Conservation (phyloP, 176 grass and related monocot genomes). For the Miscanthus lutarioriparius region DNA sequence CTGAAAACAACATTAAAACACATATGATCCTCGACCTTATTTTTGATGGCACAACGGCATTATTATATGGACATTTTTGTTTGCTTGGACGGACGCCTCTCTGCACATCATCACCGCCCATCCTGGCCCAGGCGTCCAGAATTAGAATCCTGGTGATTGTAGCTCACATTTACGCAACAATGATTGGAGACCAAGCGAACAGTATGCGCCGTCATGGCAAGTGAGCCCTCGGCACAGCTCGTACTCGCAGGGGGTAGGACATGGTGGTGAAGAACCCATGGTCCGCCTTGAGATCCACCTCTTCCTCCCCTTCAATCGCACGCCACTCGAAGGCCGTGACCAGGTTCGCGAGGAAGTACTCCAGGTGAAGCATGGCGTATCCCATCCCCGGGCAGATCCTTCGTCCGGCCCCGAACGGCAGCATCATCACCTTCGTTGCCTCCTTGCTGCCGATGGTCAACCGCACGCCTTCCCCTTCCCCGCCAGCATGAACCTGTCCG, state of each 20-base stretch:
- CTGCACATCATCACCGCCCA: too few species aligned
- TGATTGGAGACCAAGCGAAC: too few species aligned
- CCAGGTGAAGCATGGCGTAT: background rate
- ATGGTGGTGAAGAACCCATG: slow-evolving; percentile 31
- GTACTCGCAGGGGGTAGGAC: background rate
- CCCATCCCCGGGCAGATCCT: slow-evolving; percentile 24
- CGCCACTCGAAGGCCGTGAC: background rate
- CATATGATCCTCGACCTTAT: too few species aligned
- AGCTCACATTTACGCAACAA: too few species aligned
- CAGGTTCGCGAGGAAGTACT: background rate
- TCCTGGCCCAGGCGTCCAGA: too few species aligned
- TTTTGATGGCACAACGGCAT: too few species aligned
- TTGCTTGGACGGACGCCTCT: too few species aligned
- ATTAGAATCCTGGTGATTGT: too few species aligned
- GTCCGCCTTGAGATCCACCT: background rate
- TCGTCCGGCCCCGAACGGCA: background rate
- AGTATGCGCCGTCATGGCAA: background rate
- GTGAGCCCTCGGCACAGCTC: background rate
- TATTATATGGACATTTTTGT: too few species aligned
- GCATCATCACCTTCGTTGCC: slow-evolving; percentile 12
- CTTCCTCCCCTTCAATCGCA: background rate
- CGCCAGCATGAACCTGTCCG: slow-evolving; percentile 19
- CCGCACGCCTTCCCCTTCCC: background rate
- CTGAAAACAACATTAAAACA: too few species aligned
- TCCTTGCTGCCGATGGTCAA: slow-evolving; percentile 16